A percentile compares a stretch with the other conserved stretches of the same genome.
Evolutionary conservation across 2,329 filamentous ascomycete genomes (phyloP).

Genomic region (Botrytis hyacinthi): DNA sequence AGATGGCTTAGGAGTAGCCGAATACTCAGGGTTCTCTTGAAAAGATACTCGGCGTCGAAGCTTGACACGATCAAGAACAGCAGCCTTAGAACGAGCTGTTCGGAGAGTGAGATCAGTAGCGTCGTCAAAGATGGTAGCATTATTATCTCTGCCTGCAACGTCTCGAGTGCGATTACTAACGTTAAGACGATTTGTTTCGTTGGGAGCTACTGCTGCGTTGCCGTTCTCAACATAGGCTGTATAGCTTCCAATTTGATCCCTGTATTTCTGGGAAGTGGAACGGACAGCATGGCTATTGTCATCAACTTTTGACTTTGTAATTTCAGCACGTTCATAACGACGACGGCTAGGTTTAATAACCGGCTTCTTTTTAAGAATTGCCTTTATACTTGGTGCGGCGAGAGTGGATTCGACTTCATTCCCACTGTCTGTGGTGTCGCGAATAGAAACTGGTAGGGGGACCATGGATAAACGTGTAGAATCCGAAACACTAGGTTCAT

Average conservation of each 20-base stretch:
- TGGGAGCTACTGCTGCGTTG: neutral
- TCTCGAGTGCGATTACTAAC: neutral
- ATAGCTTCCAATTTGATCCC: neutral
- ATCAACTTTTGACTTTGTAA: neutral
- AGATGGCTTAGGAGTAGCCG: neutral
- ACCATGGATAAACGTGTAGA: neutral
- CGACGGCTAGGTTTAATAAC: neutral
- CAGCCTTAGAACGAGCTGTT: conserved; percentile 2
- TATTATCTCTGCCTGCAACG: neutral
- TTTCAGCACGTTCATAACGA: neutral
- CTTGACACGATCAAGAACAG: neutral
- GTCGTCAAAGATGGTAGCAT: neutral
- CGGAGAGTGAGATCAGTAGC: conserved; percentile 14
- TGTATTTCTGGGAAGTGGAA: neutral
- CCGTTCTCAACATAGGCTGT: neutral
- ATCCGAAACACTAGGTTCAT: neutral
- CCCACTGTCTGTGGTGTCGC: conserved; percentile 6
- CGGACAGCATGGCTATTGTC: neutral
- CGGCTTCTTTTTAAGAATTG: neutral
- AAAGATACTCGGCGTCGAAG: conserved; percentile 1
- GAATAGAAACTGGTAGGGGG: neutral
- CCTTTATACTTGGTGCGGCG: neutral
- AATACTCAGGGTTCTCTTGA: neutral
- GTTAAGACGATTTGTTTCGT: neutral
- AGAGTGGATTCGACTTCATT: conserved; percentile 9